Percentiles rank a stretch among this genome's conserved stretches.
These are phyloP conservation scores for Fusarium hainanense DNA, from an alignment of 2,329 filamentous ascomycete species.

Conservation along the genomic window DNA sequence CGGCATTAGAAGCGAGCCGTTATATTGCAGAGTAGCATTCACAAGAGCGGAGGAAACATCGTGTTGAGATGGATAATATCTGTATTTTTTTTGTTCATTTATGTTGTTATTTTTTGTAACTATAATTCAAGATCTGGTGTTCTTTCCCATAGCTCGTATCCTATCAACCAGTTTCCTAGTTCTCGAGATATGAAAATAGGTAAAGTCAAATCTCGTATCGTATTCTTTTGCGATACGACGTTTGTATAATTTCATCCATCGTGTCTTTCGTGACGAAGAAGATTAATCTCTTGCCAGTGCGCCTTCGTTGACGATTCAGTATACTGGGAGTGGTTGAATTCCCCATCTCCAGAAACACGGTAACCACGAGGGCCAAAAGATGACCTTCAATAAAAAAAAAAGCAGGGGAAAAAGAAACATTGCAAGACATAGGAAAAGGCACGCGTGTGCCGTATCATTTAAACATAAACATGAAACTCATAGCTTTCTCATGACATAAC, in stretches of 20 bases:
- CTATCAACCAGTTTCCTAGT: constrained; percentile 3
- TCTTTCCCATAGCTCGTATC: constrained; percentile 8
- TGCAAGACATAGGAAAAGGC: constrained; percentile 40
- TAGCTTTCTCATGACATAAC: constrained; percentile 34
- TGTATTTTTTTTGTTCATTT: constrained; percentile 10
- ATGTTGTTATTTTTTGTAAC: constrained; percentile 6
- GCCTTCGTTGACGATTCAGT: constrained; percentile 27
- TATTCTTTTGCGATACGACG: constrained; percentile 21
- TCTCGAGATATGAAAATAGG: constrained; percentile 2
- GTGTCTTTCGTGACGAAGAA: constrained; percentile 27
- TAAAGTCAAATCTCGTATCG: constrained; percentile 10
- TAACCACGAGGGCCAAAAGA: constrained; percentile 10
- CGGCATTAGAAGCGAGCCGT: constrained; percentile 7
- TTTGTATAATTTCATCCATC: constrained; percentile 22
- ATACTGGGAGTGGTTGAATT: background rate
- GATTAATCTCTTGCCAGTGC: constrained; percentile 29
- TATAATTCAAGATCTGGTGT: constrained; percentile 8
- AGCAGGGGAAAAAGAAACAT: background rate
- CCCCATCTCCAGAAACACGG: constrained; percentile 20
- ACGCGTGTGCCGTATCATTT: constrained; percentile 30
- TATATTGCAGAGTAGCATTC: constrained; percentile 20
- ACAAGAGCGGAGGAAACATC: background rate
- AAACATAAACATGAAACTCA: constrained; percentile 36
- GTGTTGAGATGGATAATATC: background rate
- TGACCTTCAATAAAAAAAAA: background rate